These are phyloP conservation scores for Ogataea kodamae DNA, from an alignment of 805 yeast genomes.

Conservation along the genomic window DNA sequence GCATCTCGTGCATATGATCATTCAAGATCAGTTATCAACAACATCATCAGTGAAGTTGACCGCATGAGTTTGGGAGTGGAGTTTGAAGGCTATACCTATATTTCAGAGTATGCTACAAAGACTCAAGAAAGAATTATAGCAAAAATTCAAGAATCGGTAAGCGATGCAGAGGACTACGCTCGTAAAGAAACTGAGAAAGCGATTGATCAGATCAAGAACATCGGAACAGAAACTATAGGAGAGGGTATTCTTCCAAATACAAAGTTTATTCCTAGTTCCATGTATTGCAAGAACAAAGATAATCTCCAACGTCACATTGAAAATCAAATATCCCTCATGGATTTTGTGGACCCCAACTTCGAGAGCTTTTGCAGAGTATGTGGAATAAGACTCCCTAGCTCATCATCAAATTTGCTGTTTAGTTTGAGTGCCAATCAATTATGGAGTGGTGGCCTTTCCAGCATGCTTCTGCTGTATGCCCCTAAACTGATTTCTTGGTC, in stretches of 20 bases:
- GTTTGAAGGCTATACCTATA: slow-evolving; percentile 59
- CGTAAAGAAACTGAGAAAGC: slow-evolving; percentile 53
- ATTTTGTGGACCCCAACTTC: slow-evolving; percentile 74
- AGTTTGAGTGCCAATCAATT: slow-evolving; percentile 21
- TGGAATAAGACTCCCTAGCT: slow-evolving; percentile 38
- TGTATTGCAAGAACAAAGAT: slow-evolving; percentile 80
- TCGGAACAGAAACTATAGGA: slow-evolving; percentile 67
- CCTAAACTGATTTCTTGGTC: slow-evolving; percentile 29
- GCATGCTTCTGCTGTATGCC: slow-evolving; percentile 26
- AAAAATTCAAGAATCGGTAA: slow-evolving; percentile 61
- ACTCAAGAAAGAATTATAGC: slow-evolving; percentile 68
- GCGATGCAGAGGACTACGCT: slow-evolving; percentile 65
- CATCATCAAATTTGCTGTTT: slow-evolving; percentile 27
- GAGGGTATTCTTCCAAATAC: slow-evolving; percentile 57
- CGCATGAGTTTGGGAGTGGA: slow-evolving; percentile 35
- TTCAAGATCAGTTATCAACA: slow-evolving; percentile 51
- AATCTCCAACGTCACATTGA: slow-evolving; percentile 53
- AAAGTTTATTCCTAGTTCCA: slow-evolving; percentile 64
- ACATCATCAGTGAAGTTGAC: slow-evolving; percentile 45
- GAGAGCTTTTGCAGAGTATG: slow-evolving; percentile 47
- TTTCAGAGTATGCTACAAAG: slow-evolving; percentile 64
- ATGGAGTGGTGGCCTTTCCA: slow-evolving; percentile 29
- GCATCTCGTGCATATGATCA: slow-evolving; percentile 56
- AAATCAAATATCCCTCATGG: slow-evolving; percentile 59
- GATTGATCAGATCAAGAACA: slow-evolving; percentile 56